Conservation (phyloP, 1,284 basidiomycete species). For the Mycena sp. region DNA sequence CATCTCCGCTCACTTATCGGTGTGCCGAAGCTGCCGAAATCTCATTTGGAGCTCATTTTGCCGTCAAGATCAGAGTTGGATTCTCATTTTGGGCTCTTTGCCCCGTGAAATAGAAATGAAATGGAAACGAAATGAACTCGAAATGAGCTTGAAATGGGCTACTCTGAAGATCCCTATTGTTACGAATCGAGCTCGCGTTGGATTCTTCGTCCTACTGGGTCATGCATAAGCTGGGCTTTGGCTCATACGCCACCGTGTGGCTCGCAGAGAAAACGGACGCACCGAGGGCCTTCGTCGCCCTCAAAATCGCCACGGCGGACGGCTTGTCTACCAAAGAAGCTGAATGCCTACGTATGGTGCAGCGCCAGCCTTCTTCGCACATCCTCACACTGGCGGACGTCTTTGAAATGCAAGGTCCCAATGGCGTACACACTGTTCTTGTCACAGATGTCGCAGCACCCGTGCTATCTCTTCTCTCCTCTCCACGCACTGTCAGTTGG, state of each 20-base stretch:
- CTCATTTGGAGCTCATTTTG: no score
- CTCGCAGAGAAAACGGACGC: constrained; percentile 17
- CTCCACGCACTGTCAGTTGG: constrained; percentile 1
- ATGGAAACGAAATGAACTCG: no score
- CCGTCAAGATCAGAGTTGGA: no score
- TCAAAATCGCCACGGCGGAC: constrained; percentile 18
- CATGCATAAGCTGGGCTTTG: constrained; percentile 23
- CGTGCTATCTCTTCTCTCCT: background rate
- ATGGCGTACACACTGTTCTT: constrained; percentile 19
- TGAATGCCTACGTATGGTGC: background rate
- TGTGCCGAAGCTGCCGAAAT: no score
- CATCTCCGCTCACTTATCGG: no score
- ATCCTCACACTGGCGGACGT: constrained; percentile 4
- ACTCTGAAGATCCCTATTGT: no score
- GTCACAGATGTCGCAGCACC: constrained; percentile 13
- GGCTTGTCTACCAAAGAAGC: constrained; percentile 5
- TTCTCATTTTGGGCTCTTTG: no score
- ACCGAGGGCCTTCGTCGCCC: constrained; percentile 1
- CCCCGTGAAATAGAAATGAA: no score
- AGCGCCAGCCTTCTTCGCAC: background rate
- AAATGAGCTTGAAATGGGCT: no score
- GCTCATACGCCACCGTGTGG: constrained; percentile 23
- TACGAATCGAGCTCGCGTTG: no score
- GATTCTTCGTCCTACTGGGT: constrained; percentile 8
- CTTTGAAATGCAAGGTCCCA: constrained; percentile 16